Base-by-base conservation (phyloP, 2,329 filamentous ascomycete species). In the Stachybotrys echinatus region DNA sequence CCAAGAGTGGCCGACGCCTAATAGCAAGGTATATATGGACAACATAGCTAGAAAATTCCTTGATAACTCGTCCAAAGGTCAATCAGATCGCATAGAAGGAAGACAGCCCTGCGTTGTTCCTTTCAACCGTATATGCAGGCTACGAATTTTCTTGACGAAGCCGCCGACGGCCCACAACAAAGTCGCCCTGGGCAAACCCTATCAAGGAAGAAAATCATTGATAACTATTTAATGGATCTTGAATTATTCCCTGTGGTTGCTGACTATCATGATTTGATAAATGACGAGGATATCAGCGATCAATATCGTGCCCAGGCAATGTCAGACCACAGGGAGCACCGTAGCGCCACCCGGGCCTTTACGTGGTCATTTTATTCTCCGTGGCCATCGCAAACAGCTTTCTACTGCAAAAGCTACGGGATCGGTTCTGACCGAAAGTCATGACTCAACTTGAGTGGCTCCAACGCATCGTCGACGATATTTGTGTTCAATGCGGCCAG, bases 11-110 rank as follows among this genome's bases (percentile, higher is more conserved):
- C 42, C 42, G 20, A 43, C 42, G 42, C 20, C 20, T 43, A 20
- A 43, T 43, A 42, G n/a, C n/a, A 43, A 43, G 42, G 42, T 43
- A 43, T 20, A 19, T 22, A 43, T 43, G 20, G n/a, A 22, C 42
- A 43, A 22, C 22, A 22, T 23, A 20, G 21, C n/a, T 20, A 43
- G 42, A 22, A 22, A 43, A 43, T 43, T 6, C 42, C 42, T 43
- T 14, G 21, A 23, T 43, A 23, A 43, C 42, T 10, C 42, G 20
- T 42, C 42, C 19, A 23, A 22, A 43, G 42, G 42, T 43, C 42
- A 43, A 43, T 43, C 42, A 43, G 21, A 43, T 43, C 21, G 42
- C n/a, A 21, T 21, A 19, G 42, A 43, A 43, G 20, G 42, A 43
- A 7, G 12, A 21, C 21, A 23, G 19, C 42, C 42, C 8, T n/a